Conservation (phyloP, 345 rosid species). For the Abelmoschus esculentus region DNA sequence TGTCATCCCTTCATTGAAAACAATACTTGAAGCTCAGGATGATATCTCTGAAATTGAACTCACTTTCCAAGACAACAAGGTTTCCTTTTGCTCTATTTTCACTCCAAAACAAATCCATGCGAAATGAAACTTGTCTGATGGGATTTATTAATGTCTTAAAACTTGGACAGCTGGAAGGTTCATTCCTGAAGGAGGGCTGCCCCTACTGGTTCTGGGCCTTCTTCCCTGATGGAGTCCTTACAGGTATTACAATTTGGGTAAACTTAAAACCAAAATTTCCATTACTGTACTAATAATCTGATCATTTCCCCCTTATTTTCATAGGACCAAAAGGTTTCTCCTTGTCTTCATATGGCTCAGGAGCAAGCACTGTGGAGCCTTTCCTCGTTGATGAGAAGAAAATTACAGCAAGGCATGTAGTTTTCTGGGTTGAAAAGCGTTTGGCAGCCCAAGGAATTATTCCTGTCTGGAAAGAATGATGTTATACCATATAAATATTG, state of each 20-base stretch:
- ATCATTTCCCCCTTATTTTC: not conserved
- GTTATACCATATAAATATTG: not conserved
- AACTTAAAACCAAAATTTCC: not conserved
- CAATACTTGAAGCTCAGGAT: conserved; percentile 59
- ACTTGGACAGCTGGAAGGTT: conserved; percentile 64
- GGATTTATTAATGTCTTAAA: not conserved
- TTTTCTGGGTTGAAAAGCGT: conserved; percentile 93
- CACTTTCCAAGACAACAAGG: conserved; percentile 73
- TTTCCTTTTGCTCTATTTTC: conserved; percentile 8
- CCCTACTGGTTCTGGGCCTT: conserved; percentile 85
- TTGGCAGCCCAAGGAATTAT: conserved; percentile 92
- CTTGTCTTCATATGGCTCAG: conserved; percentile 64
- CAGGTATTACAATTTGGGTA: conserved; percentile 30
- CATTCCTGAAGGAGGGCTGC: conserved; percentile 47
- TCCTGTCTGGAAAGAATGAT: conserved; percentile 67
- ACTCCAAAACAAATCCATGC: too few species aligned
- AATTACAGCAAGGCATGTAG: conserved; percentile 63
- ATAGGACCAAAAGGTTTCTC: conserved; percentile 85
- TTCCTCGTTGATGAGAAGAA: conserved; percentile 88
- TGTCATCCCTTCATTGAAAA: conserved; percentile 63
- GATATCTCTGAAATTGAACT: conserved; percentile 58
- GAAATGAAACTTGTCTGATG: not conserved
- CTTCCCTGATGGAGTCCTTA: conserved; percentile 64
- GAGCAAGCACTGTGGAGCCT: conserved; percentile 83
- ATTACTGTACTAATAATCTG: not conserved